These are phyloP conservation scores for Volvariella volvacea DNA, from an alignment of 1,284 basidiomycete genomes.

Conservation along the genomic window DNA sequence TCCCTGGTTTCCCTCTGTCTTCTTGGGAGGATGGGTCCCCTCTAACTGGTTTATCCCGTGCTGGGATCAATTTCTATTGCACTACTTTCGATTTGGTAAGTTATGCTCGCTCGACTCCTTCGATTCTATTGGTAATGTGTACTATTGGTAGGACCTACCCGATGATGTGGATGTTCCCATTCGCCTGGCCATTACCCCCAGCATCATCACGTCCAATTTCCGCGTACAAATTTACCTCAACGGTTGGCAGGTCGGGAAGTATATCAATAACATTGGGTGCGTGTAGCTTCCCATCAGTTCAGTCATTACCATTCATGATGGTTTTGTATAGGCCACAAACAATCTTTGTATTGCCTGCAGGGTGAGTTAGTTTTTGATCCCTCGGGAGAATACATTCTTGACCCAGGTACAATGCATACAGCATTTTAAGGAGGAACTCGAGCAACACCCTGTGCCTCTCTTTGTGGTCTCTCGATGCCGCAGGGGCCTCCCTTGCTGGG, in stretches of 20 bases:
- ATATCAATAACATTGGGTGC: constrained; percentile 43
- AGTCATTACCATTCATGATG: background rate
- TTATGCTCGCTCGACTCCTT: constrained; percentile 1
- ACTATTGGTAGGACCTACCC: constrained; percentile 22
- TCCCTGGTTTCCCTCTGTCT: constrained; percentile 41
- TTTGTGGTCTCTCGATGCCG: constrained; percentile 38
- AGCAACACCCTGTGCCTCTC: constrained; percentile 39
- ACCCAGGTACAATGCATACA: constrained; percentile 10
- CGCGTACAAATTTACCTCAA: constrained; percentile 46
- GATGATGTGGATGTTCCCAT: constrained; percentile 36
- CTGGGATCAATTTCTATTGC: constrained; percentile 47
- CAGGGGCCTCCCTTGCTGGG: constrained; percentile 33
- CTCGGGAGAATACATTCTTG: background rate
- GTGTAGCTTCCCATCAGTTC: constrained; percentile 8
- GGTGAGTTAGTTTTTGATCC: constrained; percentile 20
- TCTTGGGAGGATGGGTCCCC: constrained; percentile 32
- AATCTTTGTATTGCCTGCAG: constrained; percentile 38
- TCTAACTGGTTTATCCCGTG: constrained; percentile 25
- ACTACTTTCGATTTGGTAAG: constrained; percentile 39
- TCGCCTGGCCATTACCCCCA: constrained; percentile 36
- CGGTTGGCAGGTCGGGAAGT: constrained; percentile 48
- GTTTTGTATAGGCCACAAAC: constrained; percentile 34
- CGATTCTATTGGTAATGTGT: background rate
- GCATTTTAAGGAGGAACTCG: constrained; percentile 32
- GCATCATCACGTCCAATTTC: constrained; percentile 36